Evolutionary conservation across 148 eudicot species (phyloP), one percentile per base, ranked within the genome.

Genomic region (Selenicereus undatus): DNA sequence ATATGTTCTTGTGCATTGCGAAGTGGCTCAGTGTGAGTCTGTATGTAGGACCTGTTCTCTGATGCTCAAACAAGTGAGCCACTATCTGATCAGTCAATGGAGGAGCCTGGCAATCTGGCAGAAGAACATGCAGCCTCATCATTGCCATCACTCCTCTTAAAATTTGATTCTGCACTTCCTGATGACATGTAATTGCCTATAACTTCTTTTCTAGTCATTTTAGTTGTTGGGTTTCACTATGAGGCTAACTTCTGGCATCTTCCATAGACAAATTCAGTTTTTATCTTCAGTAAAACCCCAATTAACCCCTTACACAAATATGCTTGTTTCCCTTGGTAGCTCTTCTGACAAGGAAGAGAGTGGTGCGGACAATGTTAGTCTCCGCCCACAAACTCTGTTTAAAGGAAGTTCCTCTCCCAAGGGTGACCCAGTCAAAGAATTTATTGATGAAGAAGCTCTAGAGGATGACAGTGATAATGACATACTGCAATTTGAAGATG

Each of bases 381-480:
- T 93, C 20, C 78, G 43, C 75, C 81, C 65, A n/a, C 82, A 81
- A 77, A 78, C 45, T 74, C 68, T 68, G 73, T 77, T 56, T 68
- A 84, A 72, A 75, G 81, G 74, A 71, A 81, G 78, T 21, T 85
- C 87, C 58, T 84, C 85, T 83, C 92, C 89, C n/a, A 82, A 39
- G 56, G 97, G 93, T 62, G 98, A 92, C 85, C 97, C 92, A 78
- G 95, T 92, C 18, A 92, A 86, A 83, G 84, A 86, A 75, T 96
- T 96, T 88, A 73, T 96, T 83, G 99, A 96, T 82, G 99, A 93
- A 78, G 99, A 96, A 90, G 99, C 99, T 64, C 87, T 86, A 80
- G 97, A 92, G 81, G 95, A 93, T 87, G 93, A 94, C 58, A 93
- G 97, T 83, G 99, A 96, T 83, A 75, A 92, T 81, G 99, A 95